Percentiles rank a stretch among this genome's conserved stretches.
These are phyloP conservation scores for Zymoseptoria brevis DNA, from an alignment of 2,329 filamentous ascomycete genomes.

Conservation along the genomic window DNA sequence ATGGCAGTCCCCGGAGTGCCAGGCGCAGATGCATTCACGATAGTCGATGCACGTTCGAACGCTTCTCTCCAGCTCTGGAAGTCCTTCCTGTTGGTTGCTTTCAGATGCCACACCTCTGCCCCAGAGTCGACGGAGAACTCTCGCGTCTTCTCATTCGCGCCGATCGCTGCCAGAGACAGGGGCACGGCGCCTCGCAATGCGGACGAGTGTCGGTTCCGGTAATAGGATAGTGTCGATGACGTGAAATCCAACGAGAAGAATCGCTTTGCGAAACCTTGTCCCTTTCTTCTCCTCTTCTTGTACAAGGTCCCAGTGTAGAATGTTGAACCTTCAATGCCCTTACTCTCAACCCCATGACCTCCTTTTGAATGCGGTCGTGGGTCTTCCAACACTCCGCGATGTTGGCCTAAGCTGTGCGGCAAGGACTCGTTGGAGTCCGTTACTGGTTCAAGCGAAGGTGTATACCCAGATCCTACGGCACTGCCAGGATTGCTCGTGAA, in stretches of 20 bases:
- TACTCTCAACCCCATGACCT: slow-evolving; percentile 24
- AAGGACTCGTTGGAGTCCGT: slow-evolving; percentile 46
- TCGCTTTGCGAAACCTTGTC: slow-evolving; percentile 83
- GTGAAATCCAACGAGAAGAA: slow-evolving; percentile 96
- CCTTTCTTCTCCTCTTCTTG: slow-evolving; percentile 86
- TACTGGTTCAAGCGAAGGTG: slow-evolving; percentile 35
- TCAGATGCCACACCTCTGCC: slow-evolving; percentile 92
- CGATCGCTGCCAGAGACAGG: slow-evolving; percentile 80
- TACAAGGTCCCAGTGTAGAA: slow-evolving; percentile 79
- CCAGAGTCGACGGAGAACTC: slow-evolving; percentile 97
- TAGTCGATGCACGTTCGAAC: slow-evolving; percentile 69
- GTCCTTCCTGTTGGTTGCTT: slow-evolving; percentile 71
- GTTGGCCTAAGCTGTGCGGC: slow-evolving; percentile 29
- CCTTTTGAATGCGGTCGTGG: slow-evolving; percentile 34
- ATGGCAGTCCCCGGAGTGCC: slow-evolving; percentile 23
- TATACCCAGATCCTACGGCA: slow-evolving; percentile 29
- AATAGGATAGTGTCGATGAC: slow-evolving; percentile 91
- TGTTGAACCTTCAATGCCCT: slow-evolving; percentile 34
- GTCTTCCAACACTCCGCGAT: slow-evolving; percentile 30
- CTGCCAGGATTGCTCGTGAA: slow-evolving; percentile 39
- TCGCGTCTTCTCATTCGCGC: slow-evolving; percentile 75
- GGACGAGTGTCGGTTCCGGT: slow-evolving; percentile 87
- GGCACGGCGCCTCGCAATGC: slow-evolving; percentile 88
- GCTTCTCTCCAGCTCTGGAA: slow-evolving; percentile 83
- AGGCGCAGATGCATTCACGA: slow-evolving; percentile 21